Evolutionary conservation across 2,329 filamentous ascomycete species (phyloP).

Genomic region (Fusarium anguioides): DNA sequence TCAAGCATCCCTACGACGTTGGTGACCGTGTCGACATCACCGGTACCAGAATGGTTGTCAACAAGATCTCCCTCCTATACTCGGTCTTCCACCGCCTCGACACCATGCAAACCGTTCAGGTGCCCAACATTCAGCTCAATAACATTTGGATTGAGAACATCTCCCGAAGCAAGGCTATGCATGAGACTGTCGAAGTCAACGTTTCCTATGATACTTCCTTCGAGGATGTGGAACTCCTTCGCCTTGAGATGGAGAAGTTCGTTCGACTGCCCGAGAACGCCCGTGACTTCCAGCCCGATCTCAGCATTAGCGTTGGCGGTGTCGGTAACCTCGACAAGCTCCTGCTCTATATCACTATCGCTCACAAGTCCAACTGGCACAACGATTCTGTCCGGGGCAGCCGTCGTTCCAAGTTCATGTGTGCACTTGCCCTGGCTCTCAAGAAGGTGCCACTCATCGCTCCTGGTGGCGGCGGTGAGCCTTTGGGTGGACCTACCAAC

Average conservation of each 20-base stretch:
- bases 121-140: slow-evolving; percentile 93
- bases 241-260: slow-evolving; percentile 85
- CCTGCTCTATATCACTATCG: slow-evolving; percentile 82
- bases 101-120: slow-evolving; percentile 80
- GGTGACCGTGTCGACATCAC: slow-evolving; percentile 90
- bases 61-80: slow-evolving; percentile 94
- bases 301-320: slow-evolving; percentile 80
- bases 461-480: slow-evolving; percentile 77
- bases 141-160: slow-evolving; percentile 96
- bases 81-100: slow-evolving; percentile 89
- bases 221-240: slow-evolving; percentile 87
- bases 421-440: slow-evolving; percentile 85
- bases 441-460: slow-evolving; percentile 87
- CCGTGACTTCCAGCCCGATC: slow-evolving; percentile 89
- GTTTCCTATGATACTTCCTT: slow-evolving; percentile 89
- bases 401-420: slow-evolving; percentile 96
- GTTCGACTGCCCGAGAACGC: slow-evolving; percentile 85
- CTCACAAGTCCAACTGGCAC: slow-evolving; percentile 93
- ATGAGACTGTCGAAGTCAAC: slow-evolving; percentile 81
- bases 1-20: slow-evolving; percentile 98
- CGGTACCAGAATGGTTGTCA: slow-evolving; percentile 79
- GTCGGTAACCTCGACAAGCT: slow-evolving; percentile 91
- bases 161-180: slow-evolving; percentile 90
- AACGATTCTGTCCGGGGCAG: slow-evolving; percentile 85
- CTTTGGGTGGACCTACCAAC: slow-evolving; percentile 74